Evolutionary conservation across 306 rosid genomes (phyloP).

Genomic region (Elaeagnus macrophylla): DNA sequence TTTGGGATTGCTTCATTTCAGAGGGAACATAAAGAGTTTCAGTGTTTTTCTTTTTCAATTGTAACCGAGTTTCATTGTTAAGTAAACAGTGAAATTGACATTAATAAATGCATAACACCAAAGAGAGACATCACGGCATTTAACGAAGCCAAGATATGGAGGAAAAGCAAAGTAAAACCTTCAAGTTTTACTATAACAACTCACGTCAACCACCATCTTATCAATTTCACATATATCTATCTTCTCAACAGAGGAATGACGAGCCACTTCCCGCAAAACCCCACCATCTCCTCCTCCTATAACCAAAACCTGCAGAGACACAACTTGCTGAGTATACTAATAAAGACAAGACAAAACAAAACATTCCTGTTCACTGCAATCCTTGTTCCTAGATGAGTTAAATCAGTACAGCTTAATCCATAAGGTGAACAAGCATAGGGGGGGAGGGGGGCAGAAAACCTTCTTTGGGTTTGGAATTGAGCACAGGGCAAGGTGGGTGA

Average conservation of each 20-base stretch:
- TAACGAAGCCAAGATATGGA: neutral
- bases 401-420: neutral
- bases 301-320: conserved; percentile 66
- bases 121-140: neutral
- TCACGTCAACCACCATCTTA: conserved; percentile 93
- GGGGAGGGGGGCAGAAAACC: conserved; percentile 24
- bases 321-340: conserved; percentile 16
- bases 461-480: conserved; percentile 83
- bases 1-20: too few relatives aligned
- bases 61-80: too few relatives aligned
- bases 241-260: conserved; percentile 71
- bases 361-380: neutral
- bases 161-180: neutral
- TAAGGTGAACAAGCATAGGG: conserved; percentile 6
- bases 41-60: too few relatives aligned
- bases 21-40: too few relatives aligned
- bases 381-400: neutral
- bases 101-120: too few relatives aligned
- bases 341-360: neutral
- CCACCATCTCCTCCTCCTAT: conserved; percentile 99
- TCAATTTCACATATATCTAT: conserved; percentile 96
- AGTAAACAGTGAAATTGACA: too few relatives aligned
- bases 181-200: conserved; percentile 14
- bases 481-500: conserved; percentile 89
- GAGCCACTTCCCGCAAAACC: conserved; percentile 89